Evolutionary conservation across 2,329 filamentous ascomycete genomes (phyloP).

Genomic region (Reticulascus tulasneorum): DNA sequence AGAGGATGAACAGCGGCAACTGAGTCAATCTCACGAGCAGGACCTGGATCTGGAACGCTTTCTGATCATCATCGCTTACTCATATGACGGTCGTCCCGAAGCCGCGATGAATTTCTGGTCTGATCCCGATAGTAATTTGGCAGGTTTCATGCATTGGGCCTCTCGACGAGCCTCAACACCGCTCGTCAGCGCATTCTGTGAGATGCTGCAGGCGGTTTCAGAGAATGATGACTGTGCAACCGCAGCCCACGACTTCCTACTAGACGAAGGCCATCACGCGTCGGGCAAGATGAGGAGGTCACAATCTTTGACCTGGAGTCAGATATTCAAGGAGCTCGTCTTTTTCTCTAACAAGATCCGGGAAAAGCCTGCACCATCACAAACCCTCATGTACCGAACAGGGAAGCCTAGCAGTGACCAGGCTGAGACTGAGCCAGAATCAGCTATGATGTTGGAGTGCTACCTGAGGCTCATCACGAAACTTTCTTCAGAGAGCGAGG

Average conservation of each 20-base stretch:
- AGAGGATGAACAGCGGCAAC: slow-evolving; percentile 80
- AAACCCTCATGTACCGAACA: slow-evolving; percentile 49
- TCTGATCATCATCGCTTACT: slow-evolving; percentile 84
- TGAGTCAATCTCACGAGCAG: slow-evolving; percentile 61
- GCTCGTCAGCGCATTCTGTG: slow-evolving; percentile 93
- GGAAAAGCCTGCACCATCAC: slow-evolving; percentile 60
- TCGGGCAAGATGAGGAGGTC: slow-evolving; percentile 77
- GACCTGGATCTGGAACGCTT: slow-evolving; percentile 82
- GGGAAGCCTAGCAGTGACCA: slow-evolving; percentile 61
- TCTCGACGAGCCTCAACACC: slow-evolving; percentile 91
- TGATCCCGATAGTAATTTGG: slow-evolving; percentile 86
- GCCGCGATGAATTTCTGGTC: slow-evolving; percentile 87
- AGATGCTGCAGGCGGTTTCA: slow-evolving; percentile 88
- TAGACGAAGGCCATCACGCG: slow-evolving; percentile 74
- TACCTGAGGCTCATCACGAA: slow-evolving; percentile 87
- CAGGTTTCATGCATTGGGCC: slow-evolving; percentile 96
- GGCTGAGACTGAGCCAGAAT: slow-evolving; percentile 83
- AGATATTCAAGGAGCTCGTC: slow-evolving; percentile 86
- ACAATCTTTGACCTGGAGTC: slow-evolving; percentile 84
- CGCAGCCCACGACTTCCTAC: slow-evolving; percentile 80
- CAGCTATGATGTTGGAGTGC: slow-evolving; percentile 92
- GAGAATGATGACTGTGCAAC: slow-evolving; percentile 78
- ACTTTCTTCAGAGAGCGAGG: slow-evolving; percentile 68
- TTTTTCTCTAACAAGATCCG: slow-evolving; percentile 78
- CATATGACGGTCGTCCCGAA: slow-evolving; percentile 81